Evolutionary conservation across 2,329 filamentous ascomycete species (phyloP).

Genomic region (Mollisiaceae sp.): DNA sequence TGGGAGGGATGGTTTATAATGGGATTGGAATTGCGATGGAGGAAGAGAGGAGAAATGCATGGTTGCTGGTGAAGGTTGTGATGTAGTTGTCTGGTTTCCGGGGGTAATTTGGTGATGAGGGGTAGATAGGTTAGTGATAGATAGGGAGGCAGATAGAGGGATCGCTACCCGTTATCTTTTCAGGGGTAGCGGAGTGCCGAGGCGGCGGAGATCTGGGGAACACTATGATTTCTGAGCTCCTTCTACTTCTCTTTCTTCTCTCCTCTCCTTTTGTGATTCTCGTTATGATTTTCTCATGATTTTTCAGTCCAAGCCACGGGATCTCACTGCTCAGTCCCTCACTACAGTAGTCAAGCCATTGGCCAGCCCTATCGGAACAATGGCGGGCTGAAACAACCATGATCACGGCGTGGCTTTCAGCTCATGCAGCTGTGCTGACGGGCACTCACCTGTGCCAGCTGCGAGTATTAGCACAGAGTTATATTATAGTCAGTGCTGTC

Average conservation of each 20-base stretch:
- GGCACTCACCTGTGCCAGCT: neutral
- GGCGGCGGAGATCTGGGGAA: neutral
- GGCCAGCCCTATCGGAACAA: neutral
- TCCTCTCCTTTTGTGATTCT: neutral
- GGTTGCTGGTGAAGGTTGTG: neutral
- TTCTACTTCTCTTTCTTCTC: neutral
- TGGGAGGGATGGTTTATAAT: neutral
- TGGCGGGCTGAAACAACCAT: neutral
- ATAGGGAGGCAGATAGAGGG: neutral
- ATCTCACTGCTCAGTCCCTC: neutral
- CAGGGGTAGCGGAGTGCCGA: neutral
- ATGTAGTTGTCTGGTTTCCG: neutral
- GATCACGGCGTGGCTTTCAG: neutral
- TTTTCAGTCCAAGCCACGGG: neutral
- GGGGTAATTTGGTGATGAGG: neutral
- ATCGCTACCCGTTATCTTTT: constrained; percentile 3
- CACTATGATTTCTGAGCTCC: neutral
- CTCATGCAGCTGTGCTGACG: neutral
- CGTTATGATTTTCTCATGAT: neutral
- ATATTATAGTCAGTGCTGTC: neutral
- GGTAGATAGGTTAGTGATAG: neutral
- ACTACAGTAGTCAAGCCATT: no score
- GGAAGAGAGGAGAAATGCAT: neutral
- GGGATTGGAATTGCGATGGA: neutral
- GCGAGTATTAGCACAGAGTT: neutral